Conservation (phyloP, 2,329 filamentous ascomycete genomes). For the Ophiostoma fasciatum region DNA sequence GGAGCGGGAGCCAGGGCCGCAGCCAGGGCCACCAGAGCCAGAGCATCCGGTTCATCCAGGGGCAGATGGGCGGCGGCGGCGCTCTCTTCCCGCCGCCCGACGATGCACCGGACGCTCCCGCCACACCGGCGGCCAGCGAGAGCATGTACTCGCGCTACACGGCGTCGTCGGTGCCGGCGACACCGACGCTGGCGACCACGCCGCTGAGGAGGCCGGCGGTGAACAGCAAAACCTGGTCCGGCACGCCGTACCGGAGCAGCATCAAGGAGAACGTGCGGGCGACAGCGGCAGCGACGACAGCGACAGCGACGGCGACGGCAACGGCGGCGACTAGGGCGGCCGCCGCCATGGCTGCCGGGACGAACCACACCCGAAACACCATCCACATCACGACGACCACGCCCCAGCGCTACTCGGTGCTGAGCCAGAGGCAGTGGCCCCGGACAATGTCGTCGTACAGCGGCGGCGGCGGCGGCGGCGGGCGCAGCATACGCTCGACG, state of each 20-base stretch:
- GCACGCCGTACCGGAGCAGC: neutral
- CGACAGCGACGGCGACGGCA: too few species aligned
- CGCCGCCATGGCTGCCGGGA: too few species aligned
- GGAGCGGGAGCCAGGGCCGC: too few species aligned
- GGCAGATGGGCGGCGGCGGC: too few species aligned
- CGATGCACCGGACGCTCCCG: too few species aligned
- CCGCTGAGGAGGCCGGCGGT: too few species aligned
- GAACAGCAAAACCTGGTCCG: conserved; percentile 8
- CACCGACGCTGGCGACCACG: too few species aligned
- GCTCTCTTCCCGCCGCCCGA: too few species aligned
- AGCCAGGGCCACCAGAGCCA: too few species aligned
- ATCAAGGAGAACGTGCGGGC: conserved; percentile 9
- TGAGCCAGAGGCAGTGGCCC: conserved; percentile 5
- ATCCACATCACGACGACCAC: conserved; percentile 1
- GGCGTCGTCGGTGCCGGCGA: too few species aligned
- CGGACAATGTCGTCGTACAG: neutral
- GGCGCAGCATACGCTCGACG: neutral
- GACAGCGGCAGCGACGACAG: too few species aligned
- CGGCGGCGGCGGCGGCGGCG: neutral
- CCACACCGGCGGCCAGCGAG: conserved; percentile 5
- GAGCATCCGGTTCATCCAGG: conserved; percentile 42
- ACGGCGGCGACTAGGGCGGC: too few species aligned
- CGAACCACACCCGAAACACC: conserved; percentile 1
- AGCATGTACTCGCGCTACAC: conserved; percentile 6
- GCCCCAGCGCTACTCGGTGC: neutral